Percentiles rank a stretch among this genome's conserved stretches.
Conservation (phyloP, 208 protist species). For the Trypanosoma avium region DNA sequence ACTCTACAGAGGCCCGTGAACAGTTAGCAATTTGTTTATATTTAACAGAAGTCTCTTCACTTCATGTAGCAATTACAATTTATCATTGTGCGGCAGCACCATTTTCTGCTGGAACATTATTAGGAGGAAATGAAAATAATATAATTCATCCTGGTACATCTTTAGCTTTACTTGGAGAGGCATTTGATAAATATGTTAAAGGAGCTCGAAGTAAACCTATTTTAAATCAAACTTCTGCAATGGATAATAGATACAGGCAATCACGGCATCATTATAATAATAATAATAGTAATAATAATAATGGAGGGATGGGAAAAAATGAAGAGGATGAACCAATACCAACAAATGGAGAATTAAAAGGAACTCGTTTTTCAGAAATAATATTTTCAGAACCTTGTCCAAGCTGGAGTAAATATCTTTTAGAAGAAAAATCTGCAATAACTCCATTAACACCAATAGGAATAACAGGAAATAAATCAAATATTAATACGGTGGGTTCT, state of each 20-base stretch:
- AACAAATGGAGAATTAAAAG: slow-evolving; percentile 49
- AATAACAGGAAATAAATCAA: not conserved
- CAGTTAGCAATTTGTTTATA: slow-evolving; percentile 41
- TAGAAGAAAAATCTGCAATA: slow-evolving; percentile 8
- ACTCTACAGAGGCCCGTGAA: slow-evolving; percentile 48
- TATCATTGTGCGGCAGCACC: slow-evolving; percentile 48
- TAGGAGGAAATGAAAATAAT: not conserved
- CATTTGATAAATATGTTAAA: slow-evolving; percentile 45
- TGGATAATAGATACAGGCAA: too few species aligned
- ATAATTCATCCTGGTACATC: slow-evolving; percentile 22
- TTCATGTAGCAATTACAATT: slow-evolving; percentile 39
- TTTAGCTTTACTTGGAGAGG: slow-evolving; percentile 42
- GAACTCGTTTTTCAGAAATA: slow-evolving; percentile 51
- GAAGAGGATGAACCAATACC: slow-evolving; percentile 27
- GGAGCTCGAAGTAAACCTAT: slow-evolving; percentile 34
- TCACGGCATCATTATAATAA: too few species aligned
- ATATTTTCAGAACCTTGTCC: slow-evolving; percentile 45
- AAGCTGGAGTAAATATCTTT: slow-evolving; percentile 36
- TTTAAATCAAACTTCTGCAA: too few species aligned
- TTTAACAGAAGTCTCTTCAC: slow-evolving; percentile 35
- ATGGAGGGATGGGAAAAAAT: not conserved
- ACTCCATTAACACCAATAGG: not conserved
- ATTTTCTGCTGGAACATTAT: slow-evolving; percentile 14
- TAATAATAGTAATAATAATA: not conserved
- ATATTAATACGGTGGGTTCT: not conserved